Percentiles rank a stretch among this genome's conserved stretches.
Conservation (phyloP, 495 filamentous ascomycete species). For the Xylaria curta region DNA sequence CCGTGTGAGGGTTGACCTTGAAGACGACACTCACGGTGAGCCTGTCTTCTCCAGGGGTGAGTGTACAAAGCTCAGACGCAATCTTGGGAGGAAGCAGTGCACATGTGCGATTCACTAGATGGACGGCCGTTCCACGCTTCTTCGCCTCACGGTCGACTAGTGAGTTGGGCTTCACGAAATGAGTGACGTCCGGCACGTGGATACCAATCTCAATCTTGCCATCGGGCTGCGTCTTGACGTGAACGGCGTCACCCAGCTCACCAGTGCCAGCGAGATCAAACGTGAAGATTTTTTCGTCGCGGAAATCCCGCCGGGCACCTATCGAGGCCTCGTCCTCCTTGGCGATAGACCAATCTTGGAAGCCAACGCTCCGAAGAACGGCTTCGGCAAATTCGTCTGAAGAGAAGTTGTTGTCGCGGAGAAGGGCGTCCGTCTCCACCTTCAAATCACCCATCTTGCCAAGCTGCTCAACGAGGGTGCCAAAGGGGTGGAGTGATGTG, state of each 20-base stretch:
- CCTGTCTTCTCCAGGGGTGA: conserved; percentile 84
- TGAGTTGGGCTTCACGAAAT: conserved; percentile 96
- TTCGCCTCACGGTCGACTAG: conserved; percentile 96
- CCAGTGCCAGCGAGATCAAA: conserved; percentile 84
- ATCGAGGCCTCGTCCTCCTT: conserved; percentile 80
- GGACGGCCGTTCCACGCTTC: conserved; percentile 95
- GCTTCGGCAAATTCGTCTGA: conserved; percentile 98
- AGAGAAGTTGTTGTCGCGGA: conserved; percentile 97
- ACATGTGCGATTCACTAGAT: conserved; percentile 88
- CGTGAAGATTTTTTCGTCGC: conserved; percentile 87
- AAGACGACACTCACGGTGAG: conserved; percentile 93
- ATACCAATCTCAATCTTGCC: conserved; percentile 92
- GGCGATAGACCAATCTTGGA: conserved; percentile 86
- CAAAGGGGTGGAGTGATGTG: conserved; percentile 98
- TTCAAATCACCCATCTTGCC: conserved; percentile 96
- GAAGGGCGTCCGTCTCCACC: conserved; percentile 95
- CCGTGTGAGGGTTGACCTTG: conserved; percentile 78
- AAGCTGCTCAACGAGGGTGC: conserved; percentile 94
- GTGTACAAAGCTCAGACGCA: conserved; percentile 83
- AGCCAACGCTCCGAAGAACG: conserved; percentile 88
- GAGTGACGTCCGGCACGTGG: conserved; percentile 93
- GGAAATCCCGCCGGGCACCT: conserved; percentile 85
- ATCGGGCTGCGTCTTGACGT: conserved; percentile 80
- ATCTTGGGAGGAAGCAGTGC: conserved; percentile 88
- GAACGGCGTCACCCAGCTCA: conserved; percentile 89